These are phyloP conservation scores for Leccinum olivaceoglutinosum DNA, from an alignment of 1,284 basidiomycete genomes.

Conservation along the genomic window DNA sequence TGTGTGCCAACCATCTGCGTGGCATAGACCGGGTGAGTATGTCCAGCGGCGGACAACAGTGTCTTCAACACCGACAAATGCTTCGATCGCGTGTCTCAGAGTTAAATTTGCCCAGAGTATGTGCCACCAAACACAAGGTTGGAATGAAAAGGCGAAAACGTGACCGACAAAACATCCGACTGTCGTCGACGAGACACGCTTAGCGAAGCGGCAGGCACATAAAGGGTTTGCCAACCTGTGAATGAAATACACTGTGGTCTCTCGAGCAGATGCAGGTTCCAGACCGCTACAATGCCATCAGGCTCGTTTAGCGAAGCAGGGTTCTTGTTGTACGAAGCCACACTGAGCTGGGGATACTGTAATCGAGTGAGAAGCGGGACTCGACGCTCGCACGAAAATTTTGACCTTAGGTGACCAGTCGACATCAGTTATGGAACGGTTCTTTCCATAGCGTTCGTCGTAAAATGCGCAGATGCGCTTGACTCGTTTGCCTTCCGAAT, in stretches of 20 bases:
- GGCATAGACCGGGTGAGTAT: constrained; percentile 97
- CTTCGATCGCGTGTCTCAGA: constrained; percentile 98
- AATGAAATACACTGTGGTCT: constrained; percentile 97
- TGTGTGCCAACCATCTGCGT: constrained; percentile 98
- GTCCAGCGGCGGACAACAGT: constrained; percentile 89
- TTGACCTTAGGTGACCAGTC: constrained; percentile 94
- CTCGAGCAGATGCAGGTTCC: constrained; percentile 94
- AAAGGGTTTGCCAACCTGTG: constrained; percentile 60
- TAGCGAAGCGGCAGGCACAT: constrained; percentile 10
- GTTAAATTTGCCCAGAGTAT: constrained; percentile 94
- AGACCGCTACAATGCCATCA: constrained; percentile 94
- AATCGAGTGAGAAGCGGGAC: constrained; percentile 8
- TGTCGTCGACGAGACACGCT: constrained; percentile 31
- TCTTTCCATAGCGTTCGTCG: constrained; percentile 84
- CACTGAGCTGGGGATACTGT: constrained; percentile 92
- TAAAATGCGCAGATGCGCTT: constrained; percentile 87
- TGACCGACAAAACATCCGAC: constrained; percentile 95
- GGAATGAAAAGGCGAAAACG: constrained; percentile 96
- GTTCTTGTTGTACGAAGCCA: constrained; percentile 96
- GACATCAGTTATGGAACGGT: constrained; percentile 90
- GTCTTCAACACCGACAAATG: constrained; percentile 95
- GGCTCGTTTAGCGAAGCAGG: constrained; percentile 87
- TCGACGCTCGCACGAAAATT: constrained; percentile 9
- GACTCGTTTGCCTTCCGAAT: constrained; percentile 82
- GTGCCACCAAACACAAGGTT: constrained; percentile 97